Conservation (phyloP, 495 filamentous ascomycete genomes). For the Rostrohypoxylon terebratum region DNA sequence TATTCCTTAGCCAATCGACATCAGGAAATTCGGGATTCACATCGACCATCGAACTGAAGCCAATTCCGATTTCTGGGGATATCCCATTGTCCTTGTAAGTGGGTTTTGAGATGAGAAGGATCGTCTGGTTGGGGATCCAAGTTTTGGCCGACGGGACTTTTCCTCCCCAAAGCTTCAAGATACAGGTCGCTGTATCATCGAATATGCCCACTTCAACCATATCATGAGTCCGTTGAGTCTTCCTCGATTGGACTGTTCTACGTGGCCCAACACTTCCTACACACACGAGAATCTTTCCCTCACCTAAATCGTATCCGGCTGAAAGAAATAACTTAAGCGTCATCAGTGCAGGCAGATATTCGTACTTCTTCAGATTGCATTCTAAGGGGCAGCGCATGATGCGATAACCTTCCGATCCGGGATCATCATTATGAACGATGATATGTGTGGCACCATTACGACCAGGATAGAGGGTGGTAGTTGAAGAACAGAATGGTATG, state of each 20-base stretch:
- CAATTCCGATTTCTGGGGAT: slow-evolving; percentile 55
- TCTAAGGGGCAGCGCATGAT: slow-evolving; percentile 62
- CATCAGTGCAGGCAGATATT: slow-evolving; percentile 61
- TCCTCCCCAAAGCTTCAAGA: slow-evolving; percentile 66
- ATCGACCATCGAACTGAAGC: slow-evolving; percentile 63
- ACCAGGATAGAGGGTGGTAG: slow-evolving; percentile 65
- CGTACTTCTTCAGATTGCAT: slow-evolving; percentile 47
- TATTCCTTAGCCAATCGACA: slow-evolving; percentile 67
- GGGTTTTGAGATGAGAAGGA: slow-evolving; percentile 68
- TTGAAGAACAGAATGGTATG: slow-evolving; percentile 46
- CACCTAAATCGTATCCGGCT: slow-evolving; percentile 62
- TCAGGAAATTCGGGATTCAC: slow-evolving; percentile 69
- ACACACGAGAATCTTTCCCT: slow-evolving; percentile 64
- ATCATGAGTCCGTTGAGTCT: slow-evolving; percentile 52
- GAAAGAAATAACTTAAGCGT: slow-evolving; percentile 66
- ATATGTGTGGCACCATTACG: slow-evolving; percentile 63
- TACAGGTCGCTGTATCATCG: slow-evolving; percentile 68
- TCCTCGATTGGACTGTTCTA: slow-evolving; percentile 64
- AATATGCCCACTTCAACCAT: slow-evolving; percentile 67
- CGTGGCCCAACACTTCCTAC: slow-evolving; percentile 66
- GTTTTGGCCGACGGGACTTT: slow-evolving; percentile 59
- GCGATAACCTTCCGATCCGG: slow-evolving; percentile 49
- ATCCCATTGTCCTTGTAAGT: slow-evolving; percentile 52
- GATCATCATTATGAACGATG: slow-evolving; percentile 60
- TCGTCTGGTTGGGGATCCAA: slow-evolving; percentile 66